phyloP scores from a whole-genome alignment of 2,329 filamentous ascomycete species.

The Diaporthe ilicicola region DNA sequence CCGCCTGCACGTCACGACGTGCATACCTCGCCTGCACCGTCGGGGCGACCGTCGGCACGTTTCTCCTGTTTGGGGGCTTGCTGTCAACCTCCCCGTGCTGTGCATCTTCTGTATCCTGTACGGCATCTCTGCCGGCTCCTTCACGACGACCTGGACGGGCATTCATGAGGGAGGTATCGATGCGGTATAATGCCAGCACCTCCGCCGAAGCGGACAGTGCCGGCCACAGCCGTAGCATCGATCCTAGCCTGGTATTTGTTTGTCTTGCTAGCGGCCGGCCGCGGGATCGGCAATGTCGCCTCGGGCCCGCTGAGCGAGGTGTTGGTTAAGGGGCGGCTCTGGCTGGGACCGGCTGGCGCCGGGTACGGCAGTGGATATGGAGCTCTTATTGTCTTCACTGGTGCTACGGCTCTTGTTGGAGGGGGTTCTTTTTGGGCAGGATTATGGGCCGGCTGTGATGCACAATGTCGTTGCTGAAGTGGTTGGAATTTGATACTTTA shows the following conservation, averaged over 20 bases:
- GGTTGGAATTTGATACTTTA: not conserved
- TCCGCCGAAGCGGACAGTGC: constrained; percentile 18
- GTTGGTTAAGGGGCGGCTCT: constrained; percentile 55
- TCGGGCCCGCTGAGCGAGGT: constrained; percentile 64
- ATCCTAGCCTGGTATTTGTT: constrained; percentile 65
- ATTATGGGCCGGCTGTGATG: constrained; percentile 43
- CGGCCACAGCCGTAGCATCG: constrained; percentile 38
- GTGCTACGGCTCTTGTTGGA: constrained; percentile 58
- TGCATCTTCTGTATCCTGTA: constrained; percentile 70
- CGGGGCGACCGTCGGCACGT: constrained; percentile 61
- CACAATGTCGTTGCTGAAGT: not conserved
- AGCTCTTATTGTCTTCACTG: constrained; percentile 63
- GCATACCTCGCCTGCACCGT: constrained; percentile 64
- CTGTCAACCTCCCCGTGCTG: constrained; percentile 59
- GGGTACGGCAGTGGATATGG: constrained; percentile 62
- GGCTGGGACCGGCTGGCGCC: constrained; percentile 47
- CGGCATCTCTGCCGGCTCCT: constrained; percentile 71
- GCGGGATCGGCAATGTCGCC: constrained; percentile 68
- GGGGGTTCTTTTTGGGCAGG: constrained; percentile 54
- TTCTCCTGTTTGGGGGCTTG: constrained; percentile 71
- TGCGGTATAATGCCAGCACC: constrained; percentile 35
- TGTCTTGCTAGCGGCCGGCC: constrained; percentile 63
- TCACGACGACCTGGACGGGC: constrained; percentile 69
- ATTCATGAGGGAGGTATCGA: constrained; percentile 57
- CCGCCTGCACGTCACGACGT: constrained; percentile 58